Conservation (phyloP, 192 early-diverging fungal species). For the Backusella australiensis region DNA sequence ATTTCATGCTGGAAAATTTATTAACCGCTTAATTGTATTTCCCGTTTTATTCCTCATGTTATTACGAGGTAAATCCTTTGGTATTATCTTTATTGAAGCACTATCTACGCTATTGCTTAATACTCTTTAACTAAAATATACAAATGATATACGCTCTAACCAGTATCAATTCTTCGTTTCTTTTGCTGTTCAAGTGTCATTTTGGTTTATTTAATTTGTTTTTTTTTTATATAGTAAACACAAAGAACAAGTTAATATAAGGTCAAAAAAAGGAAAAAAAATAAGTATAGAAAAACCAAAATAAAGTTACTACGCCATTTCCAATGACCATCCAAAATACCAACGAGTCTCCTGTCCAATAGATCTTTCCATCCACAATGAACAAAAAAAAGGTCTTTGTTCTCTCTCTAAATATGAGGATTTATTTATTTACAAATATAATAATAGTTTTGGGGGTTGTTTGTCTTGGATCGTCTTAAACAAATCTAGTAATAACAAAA, state of each 20-base stretch:
- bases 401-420: background rate
- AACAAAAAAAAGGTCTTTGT: background rate
- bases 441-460: background rate
- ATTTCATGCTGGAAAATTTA: too few species aligned
- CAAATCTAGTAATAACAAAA: background rate
- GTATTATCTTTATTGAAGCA: too few species aligned
- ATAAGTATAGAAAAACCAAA: too few species aligned
- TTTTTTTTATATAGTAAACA: background rate
- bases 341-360: too few species aligned
- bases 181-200: background rate
- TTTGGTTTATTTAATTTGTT: background rate
- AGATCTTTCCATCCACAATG: too few species aligned
- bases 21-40: too few species aligned
- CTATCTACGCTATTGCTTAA: background rate
- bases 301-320: too few species aligned
- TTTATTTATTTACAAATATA: background rate
- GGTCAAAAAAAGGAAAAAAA: background rate
- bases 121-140: background rate
- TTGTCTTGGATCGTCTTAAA: background rate
- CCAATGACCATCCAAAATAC: too few species aligned
- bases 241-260: background rate
- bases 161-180: background rate
- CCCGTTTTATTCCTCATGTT: too few species aligned
- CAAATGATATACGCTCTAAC: background rate
- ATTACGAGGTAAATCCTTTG: too few species aligned